Evolutionary conservation across 495 filamentous ascomycete species (phyloP).

Genomic region (Lineolata rhizophorae): DNA sequence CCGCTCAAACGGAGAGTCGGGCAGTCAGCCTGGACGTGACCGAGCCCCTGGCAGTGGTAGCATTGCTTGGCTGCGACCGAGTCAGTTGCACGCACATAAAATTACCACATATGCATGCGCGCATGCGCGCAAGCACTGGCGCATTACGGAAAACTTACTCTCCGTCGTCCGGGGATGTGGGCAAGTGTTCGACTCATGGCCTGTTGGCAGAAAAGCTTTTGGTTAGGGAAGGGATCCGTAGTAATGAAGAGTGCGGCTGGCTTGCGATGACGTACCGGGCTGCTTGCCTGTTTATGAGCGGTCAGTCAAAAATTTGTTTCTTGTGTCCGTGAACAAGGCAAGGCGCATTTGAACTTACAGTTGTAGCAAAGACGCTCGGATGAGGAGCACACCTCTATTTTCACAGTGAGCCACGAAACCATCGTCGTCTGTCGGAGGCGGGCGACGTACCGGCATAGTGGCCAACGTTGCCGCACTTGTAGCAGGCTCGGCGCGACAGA

Average conservation of each 20-base stretch:
- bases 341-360: constrained; percentile 33
- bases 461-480: constrained; percentile 99
- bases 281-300: constrained; percentile 17
- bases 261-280: constrained; percentile 11
- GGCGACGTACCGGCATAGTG: constrained; percentile 60
- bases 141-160: constrained; percentile 28
- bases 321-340: constrained; percentile 1
- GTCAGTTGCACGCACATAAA: constrained; percentile 12
- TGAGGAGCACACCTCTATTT: constrained; percentile 76
- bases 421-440: constrained; percentile 8
- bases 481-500: constrained; percentile 92
- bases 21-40: constrained; percentile 98
- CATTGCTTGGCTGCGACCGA: constrained; percentile 65
- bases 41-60: constrained; percentile 97
- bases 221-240: not conserved
- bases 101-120: too few relatives aligned
- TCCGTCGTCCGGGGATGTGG: constrained; percentile 91
- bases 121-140: too few relatives aligned
- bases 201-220: constrained; percentile 25
- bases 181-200: constrained; percentile 95
- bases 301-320: constrained; percentile 26
- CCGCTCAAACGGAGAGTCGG: constrained; percentile 86
- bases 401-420: constrained; percentile 1
- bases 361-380: constrained; percentile 98
- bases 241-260: too few relatives aligned